Evolutionary conservation across 108 stramenopile genomes (phyloP).

Genomic region (Cylindrotheca closterium): DNA sequence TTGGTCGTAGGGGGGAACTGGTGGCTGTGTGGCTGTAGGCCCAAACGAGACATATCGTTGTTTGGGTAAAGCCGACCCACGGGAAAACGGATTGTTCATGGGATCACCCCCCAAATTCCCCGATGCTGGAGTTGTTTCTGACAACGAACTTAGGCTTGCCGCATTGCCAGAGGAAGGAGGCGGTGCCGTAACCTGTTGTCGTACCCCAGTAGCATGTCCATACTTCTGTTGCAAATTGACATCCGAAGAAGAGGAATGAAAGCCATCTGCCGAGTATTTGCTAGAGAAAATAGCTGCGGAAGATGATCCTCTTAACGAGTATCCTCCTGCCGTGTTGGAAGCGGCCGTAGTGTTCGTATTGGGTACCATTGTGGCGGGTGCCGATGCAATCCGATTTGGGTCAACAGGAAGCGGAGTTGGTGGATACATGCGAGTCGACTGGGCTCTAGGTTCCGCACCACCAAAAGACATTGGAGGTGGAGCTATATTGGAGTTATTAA

Average conservation of each 20-base stretch:
- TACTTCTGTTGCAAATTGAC: slow-evolving; percentile 78
- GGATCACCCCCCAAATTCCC: slow-evolving; percentile 7
- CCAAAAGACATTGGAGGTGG: slow-evolving; percentile 56
- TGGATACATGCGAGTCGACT: slow-evolving; percentile 8
- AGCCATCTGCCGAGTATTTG: slow-evolving; percentile 84
- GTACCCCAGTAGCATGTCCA: slow-evolving; percentile 52
- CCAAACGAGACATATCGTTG: slow-evolving; percentile 26
- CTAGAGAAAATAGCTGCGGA: slow-evolving; percentile 26
- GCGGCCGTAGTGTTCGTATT: neutral
- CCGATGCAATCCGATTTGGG: neutral
- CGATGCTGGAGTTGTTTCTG: neutral
- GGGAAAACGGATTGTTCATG: slow-evolving; percentile 38
- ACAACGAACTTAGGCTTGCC: slow-evolving; percentile 11
- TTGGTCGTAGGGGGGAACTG: slow-evolving; percentile 5
- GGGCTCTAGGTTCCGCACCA: slow-evolving; percentile 7
- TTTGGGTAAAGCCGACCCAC: slow-evolving; percentile 6
- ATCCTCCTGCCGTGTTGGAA: slow-evolving; percentile 29
- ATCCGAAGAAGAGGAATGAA: slow-evolving; percentile 83
- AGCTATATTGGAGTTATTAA: slow-evolving; percentile 47
- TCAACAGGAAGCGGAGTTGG: slow-evolving; percentile 7
- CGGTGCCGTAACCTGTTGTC: slow-evolving; percentile 14
- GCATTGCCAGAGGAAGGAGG: slow-evolving; percentile 30
- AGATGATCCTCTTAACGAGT: slow-evolving; percentile 52
- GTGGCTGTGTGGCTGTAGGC: slow-evolving; percentile 5
- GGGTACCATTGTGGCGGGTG: slow-evolving; percentile 1